phyloP scores from a whole-genome alignment of 108 stramenopile species.

The Cyclotella cryptica region DNA sequence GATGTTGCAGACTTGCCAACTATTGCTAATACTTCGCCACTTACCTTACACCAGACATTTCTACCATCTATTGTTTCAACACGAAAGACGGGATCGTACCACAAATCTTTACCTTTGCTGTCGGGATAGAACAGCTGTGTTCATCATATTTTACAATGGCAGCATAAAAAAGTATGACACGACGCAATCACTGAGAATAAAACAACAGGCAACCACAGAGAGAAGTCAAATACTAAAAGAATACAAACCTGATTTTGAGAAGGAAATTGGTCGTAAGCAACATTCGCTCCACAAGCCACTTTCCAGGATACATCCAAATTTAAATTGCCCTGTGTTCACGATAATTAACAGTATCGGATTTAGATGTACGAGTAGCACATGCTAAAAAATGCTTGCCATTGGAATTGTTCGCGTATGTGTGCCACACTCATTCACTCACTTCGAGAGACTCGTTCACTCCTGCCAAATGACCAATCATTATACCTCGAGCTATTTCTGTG shows the following conservation, averaged over 20 bases:
- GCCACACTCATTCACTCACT: constrained; percentile 4
- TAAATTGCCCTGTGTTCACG: constrained; percentile 28
- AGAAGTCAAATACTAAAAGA: neutral
- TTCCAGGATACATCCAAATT: constrained; percentile 87
- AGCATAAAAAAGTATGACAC: neutral
- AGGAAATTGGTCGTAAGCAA: constrained; percentile 96
- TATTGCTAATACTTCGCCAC: neutral
- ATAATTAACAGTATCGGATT: neutral
- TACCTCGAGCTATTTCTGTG: constrained; percentile 63
- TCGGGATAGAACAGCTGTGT: constrained; percentile 70
- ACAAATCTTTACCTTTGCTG: constrained; percentile 65
- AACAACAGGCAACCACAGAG: neutral
- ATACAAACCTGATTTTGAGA: constrained; percentile 85
- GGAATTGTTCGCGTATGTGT: no score
- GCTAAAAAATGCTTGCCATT: neutral
- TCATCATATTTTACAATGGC: neutral
- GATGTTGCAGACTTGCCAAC: neutral
- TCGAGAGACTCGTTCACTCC: constrained; percentile 56
- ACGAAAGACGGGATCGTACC: constrained; percentile 98
- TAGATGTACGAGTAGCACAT: neutral
- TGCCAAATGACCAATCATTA: constrained; percentile 92
- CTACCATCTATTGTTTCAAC: constrained; percentile 94
- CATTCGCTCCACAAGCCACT: constrained; percentile 91
- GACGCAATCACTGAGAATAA: no score
- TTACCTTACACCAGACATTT: constrained; percentile 86